A percentile compares a stretch with the other conserved stretches of the same genome.
Conservation (phyloP, 164 flowering plant genomes). For the Nymphaea thermarum region DNA sequence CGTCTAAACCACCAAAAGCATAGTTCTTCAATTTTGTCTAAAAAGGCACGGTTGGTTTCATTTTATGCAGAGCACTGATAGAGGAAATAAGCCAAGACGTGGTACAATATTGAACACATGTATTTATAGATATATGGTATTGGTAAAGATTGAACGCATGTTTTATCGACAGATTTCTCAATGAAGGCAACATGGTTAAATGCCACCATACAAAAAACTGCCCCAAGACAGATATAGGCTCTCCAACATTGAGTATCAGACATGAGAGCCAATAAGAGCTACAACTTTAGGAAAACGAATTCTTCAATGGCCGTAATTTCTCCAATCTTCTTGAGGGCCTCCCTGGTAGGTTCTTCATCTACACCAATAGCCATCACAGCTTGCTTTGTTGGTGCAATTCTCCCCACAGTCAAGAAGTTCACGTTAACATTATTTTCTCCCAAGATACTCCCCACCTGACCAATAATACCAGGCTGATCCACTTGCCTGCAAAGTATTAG, state of each 20-base stretch:
- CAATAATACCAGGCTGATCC: slow-evolving; percentile 92
- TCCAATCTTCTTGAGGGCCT: slow-evolving; percentile 51
- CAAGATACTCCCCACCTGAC: slow-evolving; percentile 60
- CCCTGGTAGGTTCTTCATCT: slow-evolving; percentile 57
- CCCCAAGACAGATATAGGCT: not conserved
- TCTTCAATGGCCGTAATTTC: slow-evolving; percentile 70
- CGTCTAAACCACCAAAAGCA: too few relatives aligned
- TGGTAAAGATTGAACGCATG: too few relatives aligned
- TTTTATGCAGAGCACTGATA: too few relatives aligned
- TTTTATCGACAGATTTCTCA: too few relatives aligned
- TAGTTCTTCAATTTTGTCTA: too few relatives aligned
- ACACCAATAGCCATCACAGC: slow-evolving; percentile 92
- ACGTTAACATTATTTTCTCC: slow-evolving; percentile 77
- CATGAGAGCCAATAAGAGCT: slow-evolving; percentile 3
- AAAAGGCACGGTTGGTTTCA: too few relatives aligned
- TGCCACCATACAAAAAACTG: not conserved
- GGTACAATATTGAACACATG: too few relatives aligned
- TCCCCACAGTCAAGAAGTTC: slow-evolving; percentile 81
- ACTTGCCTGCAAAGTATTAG: slow-evolving; percentile 84
- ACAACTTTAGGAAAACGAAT: slow-evolving; percentile 68
- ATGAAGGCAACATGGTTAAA: too few relatives aligned
- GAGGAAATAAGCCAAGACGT: too few relatives aligned
- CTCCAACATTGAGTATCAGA: slow-evolving; percentile 13
- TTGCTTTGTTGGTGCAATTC: slow-evolving; percentile 68
- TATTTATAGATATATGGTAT: too few relatives aligned